phyloP scores from a whole-genome alignment of 371 early-diverging fungal genomes.

The Mortierella sp. region DNA sequence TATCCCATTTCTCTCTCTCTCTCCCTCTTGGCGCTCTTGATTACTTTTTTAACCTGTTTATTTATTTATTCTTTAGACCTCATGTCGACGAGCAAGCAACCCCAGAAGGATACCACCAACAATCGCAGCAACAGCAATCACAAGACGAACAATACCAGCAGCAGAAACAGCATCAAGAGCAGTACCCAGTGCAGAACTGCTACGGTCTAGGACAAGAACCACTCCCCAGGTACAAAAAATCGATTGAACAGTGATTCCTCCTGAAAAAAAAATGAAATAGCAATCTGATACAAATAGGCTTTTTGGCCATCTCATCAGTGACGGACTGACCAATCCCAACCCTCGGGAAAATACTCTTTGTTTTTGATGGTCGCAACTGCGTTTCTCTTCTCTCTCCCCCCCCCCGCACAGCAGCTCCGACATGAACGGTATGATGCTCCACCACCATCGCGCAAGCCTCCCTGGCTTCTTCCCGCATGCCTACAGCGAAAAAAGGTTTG shows the following conservation, averaged over 20 bases:
- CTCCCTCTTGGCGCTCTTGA: not conserved
- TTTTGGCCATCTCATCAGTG: not conserved
- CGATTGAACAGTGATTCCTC: not conserved
- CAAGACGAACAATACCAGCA: not conserved
- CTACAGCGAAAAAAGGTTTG: conserved; percentile 4
- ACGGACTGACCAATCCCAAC: not conserved
- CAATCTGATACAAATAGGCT: not conserved
- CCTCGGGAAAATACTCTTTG: not conserved
- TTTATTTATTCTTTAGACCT: not conserved
- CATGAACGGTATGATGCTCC: conserved; percentile 3
- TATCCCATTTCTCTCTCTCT: too few relatives aligned
- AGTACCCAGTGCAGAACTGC: not conserved
- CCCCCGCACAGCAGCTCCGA: not conserved
- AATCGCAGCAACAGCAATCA: not conserved
- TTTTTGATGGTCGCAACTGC: not conserved
- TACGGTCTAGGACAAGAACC: not conserved
- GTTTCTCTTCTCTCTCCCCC: not conserved
- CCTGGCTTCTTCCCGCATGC: conserved; percentile 7
- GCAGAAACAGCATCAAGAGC: not conserved
- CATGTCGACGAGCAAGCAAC: not conserved
- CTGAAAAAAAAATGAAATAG: not conserved
- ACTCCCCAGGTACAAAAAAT: not conserved
- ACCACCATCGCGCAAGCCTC: conserved; percentile 10
- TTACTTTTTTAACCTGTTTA: not conserved
- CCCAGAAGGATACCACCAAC: not conserved